phyloP scores from a whole-genome alignment of 768 basidiomycete species.

The Hygrophorus pudorinus region DNA sequence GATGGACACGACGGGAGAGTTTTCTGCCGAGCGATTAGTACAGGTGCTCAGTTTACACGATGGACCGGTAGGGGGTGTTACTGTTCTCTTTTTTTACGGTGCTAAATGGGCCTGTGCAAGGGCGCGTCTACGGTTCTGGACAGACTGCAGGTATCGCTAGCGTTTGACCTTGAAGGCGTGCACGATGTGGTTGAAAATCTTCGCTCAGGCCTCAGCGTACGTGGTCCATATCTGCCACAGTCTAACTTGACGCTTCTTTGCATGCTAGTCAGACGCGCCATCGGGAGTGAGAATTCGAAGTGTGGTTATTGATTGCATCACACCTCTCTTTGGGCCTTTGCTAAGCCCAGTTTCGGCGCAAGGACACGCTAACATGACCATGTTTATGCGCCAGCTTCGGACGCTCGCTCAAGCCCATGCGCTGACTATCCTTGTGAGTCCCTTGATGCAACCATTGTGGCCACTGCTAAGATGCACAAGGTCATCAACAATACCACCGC shows the following conservation, averaged over 20 bases:
- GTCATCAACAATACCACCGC: conserved; percentile 46
- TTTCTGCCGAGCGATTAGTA: conserved; percentile 40
- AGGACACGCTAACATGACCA: conserved; percentile 67
- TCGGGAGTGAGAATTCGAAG: conserved; percentile 23
- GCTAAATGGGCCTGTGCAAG: conserved; percentile 11
- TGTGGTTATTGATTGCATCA: conserved; percentile 58
- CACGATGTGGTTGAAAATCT: conserved; percentile 40
- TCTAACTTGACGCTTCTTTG: neutral
- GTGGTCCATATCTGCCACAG: conserved; percentile 8
- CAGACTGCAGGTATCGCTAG: conserved; percentile 46
- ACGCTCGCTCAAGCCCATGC: conserved; percentile 32
- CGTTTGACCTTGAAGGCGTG: conserved; percentile 48
- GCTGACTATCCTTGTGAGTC: conserved; percentile 45
- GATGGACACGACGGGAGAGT: conserved; percentile 67
- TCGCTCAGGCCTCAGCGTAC: conserved; percentile 19
- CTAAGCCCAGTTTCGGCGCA: conserved; percentile 60
- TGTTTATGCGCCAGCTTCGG: conserved; percentile 59
- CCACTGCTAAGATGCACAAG: conserved; percentile 23
- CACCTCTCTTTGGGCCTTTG: conserved; percentile 51
- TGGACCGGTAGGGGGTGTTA: conserved; percentile 14
- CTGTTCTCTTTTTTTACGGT: conserved; percentile 2
- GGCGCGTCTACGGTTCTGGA: conserved; percentile 30
- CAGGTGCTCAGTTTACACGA: conserved; percentile 23
- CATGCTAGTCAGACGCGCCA: conserved; percentile 9
- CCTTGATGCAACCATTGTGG: neutral